Evolutionary conservation across 2,329 filamentous ascomycete genomes (phyloP).

Genomic region (Penicillium sp.): DNA sequence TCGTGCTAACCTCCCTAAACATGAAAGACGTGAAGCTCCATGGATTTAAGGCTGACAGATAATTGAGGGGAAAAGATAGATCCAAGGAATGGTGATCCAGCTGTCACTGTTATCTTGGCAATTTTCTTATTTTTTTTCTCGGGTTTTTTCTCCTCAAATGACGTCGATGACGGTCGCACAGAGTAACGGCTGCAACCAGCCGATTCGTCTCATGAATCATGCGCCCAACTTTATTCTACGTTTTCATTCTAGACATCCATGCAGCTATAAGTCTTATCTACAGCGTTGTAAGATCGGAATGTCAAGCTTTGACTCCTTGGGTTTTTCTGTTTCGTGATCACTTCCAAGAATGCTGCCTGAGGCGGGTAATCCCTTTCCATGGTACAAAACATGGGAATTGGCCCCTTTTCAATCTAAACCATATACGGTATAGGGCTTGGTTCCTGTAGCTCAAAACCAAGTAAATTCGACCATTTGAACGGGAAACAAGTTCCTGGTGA

Average conservation of each 20-base stretch:
- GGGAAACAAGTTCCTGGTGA: neutral
- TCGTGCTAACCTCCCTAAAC: neutral
- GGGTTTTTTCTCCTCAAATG: neutral
- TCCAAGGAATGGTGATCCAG: neutral
- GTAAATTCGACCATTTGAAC: neutral
- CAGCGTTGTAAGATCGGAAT: neutral
- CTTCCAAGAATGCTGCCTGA: slow-evolving; percentile 2
- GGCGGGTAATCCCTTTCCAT: neutral
- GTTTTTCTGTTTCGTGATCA: neutral
- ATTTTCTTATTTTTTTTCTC: neutral
- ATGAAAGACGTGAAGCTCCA: neutral
- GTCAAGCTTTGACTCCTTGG: neutral
- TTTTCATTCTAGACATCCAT: neutral
- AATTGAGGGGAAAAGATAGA: neutral
- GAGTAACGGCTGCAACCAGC: slow-evolving; percentile 5
- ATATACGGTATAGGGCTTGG: neutral
- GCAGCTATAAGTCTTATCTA: neutral
- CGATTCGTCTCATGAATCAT: neutral
- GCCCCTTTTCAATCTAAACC: neutral
- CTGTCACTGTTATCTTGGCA: slow-evolving; percentile 1
- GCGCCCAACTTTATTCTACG: neutral
- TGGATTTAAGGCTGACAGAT: neutral
- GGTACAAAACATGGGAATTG: neutral
- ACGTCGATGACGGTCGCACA: slow-evolving; percentile 11
- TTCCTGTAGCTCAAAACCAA: neutral